phyloP scores from a whole-genome alignment of 164 flowering plant genomes.

The Kingdonia uniflora region DNA sequence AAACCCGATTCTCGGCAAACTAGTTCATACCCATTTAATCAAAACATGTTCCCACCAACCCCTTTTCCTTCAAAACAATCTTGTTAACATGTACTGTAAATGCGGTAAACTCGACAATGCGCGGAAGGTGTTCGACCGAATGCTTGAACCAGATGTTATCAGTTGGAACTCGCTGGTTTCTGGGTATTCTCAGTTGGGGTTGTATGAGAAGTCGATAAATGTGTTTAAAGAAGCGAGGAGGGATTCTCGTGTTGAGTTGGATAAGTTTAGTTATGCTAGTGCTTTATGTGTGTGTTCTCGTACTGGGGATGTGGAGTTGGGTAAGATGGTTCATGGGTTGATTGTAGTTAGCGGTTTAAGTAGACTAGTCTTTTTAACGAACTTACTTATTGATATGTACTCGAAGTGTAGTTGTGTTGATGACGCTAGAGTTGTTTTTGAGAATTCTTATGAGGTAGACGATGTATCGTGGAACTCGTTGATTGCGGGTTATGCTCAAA shows the following conservation, averaged over 20 bases:
- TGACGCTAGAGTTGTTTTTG: conserved; percentile 34
- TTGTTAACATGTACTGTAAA: conserved; percentile 43
- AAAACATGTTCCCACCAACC: conserved; percentile 27
- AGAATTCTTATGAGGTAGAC: conserved; percentile 30
- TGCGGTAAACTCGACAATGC: conserved; percentile 24
- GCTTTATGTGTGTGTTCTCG: conserved; percentile 30
- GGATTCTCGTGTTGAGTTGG: conserved; percentile 17
- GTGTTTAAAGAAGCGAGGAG: conserved; percentile 27
- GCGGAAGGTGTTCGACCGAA: conserved; percentile 33
- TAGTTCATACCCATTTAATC: conserved; percentile 40
- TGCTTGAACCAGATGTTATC: conserved; percentile 26
- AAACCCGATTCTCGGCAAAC: conserved; percentile 28
- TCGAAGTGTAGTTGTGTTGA: conserved; percentile 38
- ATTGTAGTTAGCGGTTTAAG: conserved; percentile 27
- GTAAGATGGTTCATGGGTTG: conserved; percentile 42
- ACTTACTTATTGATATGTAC: conserved; percentile 47
- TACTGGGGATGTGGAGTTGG: conserved; percentile 25
- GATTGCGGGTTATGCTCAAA: conserved; percentile 35
- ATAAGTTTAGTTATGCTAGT: conserved; percentile 34
- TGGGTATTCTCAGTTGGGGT: conserved; percentile 37
- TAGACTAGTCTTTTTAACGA: conserved; percentile 21
- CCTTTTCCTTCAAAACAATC: conserved; percentile 35
- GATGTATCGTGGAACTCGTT: conserved; percentile 50
- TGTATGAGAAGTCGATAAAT: conserved; percentile 17
- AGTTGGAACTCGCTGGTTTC: conserved; percentile 44